Base-by-base conservation (phyloP, 441 rosid genomes). In the Aquilaria agallochum region DNA sequence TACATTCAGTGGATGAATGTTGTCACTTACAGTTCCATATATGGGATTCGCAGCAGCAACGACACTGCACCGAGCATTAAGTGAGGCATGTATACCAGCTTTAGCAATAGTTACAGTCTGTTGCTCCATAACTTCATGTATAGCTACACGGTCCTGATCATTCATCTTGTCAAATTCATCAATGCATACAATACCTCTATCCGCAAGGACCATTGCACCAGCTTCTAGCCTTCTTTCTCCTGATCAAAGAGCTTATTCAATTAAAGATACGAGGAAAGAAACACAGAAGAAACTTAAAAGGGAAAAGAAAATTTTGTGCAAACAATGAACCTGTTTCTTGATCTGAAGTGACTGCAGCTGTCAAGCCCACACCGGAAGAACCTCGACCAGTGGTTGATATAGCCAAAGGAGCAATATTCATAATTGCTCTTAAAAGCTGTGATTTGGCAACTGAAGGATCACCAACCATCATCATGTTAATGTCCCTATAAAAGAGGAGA, bases 381-480 rank as follows among this genome's bases (percentile, higher is more conserved):
- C 98, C 99, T 14, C 99, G 92, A 27, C 99, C 99, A 48, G 98
- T 95, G 42, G 97, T 95, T 73, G 99, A 95, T 76, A 95, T 89
- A 56, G 99, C 96, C 78, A 95, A 79, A 31, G 99, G 99, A 71
- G 99, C 96, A 70, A 95, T 92, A 71, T 92, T 95, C 84, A 95
- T 83, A 58, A 95, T 95, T 36, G 98, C 99, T 74, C 99, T 83
- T 69, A 95, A 68, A 65, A 95, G 97, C 73, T 95, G 99, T 72
- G 99, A 95, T 67, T 92, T 95, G 55, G 99, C 99, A 72, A 95
- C 99, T 57, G 99, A 95, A 62, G 99, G 99, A 76, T 95, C 99
- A 70, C 99, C 99, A 62, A 95, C 98, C 99, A 95, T 95, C 99
- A 95, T 92, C 99, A 95, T 92, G 78, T 95, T 95, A 67, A 95